Conservation (phyloP, 2,329 filamentous ascomycete genomes). For the Claviceps monticola region DNA sequence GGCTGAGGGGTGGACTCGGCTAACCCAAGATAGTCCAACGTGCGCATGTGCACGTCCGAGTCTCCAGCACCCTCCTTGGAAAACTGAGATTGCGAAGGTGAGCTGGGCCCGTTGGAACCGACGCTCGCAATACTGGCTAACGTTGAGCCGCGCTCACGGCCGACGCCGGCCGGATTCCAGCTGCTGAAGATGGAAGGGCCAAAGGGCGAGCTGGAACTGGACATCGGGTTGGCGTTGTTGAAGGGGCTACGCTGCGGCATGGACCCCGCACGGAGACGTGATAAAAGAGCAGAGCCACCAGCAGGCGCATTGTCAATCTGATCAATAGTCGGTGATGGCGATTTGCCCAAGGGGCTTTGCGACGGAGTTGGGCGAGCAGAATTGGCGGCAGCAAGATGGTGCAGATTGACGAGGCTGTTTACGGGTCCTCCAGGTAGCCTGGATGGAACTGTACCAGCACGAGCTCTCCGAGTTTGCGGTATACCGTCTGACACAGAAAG, state of each 20-base stretch:
- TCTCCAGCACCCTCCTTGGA: constrained; percentile 75
- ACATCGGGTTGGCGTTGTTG: constrained; percentile 27
- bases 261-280: constrained; percentile 77
- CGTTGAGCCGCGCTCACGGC: constrained; percentile 73
- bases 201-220: constrained; percentile 53
- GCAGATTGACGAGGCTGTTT: constrained; percentile 42
- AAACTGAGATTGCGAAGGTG: constrained; percentile 74
- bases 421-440: constrained; percentile 67
- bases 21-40: constrained; percentile 86
- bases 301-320: constrained; percentile 28
- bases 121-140: constrained; percentile 73
- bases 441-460: constrained; percentile 92
- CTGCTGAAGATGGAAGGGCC: constrained; percentile 82
- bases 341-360: constrained; percentile 67
- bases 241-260: constrained; percentile 80
- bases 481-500: constrained; percentile 52
- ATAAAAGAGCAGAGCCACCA: constrained; percentile 61
- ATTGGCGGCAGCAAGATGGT: constrained; percentile 53
- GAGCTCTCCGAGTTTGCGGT: constrained; percentile 61
- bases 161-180: constrained; percentile 55
- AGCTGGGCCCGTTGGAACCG: constrained; percentile 78
- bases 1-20: constrained; percentile 89
- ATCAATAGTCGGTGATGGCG: constrained; percentile 42
- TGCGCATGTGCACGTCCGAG: constrained; percentile 76
- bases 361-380: constrained; percentile 76